phyloP scores from a whole-genome alignment of 108 stramenopile genomes.

The Epithemia pelagica region DNA sequence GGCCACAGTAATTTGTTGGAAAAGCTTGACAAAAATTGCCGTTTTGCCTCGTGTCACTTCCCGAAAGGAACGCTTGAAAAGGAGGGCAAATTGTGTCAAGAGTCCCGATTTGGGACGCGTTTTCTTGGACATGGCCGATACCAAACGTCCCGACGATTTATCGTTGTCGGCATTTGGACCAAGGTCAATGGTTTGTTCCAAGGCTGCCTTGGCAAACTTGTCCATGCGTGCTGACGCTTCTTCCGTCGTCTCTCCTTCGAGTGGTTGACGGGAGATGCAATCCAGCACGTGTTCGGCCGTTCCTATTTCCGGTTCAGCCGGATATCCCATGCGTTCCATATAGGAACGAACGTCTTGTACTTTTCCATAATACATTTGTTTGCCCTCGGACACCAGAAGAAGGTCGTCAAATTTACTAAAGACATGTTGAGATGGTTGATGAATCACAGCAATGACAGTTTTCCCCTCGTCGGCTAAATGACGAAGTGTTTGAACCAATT shows the following conservation, averaged over 20 bases:
- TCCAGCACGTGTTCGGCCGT: slow-evolving; percentile 68
- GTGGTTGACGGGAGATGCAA: slow-evolving; percentile 50
- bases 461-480: slow-evolving; percentile 72
- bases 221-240: slow-evolving; percentile 44
- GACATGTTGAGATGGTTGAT: slow-evolving; percentile 80
- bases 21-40: slow-evolving; percentile 61
- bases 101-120: slow-evolving; percentile 46
- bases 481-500: slow-evolving; percentile 59
- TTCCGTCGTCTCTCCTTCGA: slow-evolving; percentile 29
- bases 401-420: slow-evolving; percentile 83
- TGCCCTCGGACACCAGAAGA: slow-evolving; percentile 75
- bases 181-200: slow-evolving; percentile 28
- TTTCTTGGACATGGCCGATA: not conserved
- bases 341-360: slow-evolving; percentile 48
- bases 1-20: slow-evolving; percentile 76
- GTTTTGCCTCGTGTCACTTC: slow-evolving; percentile 69
- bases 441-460: slow-evolving; percentile 82
- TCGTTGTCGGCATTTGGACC: slow-evolving; percentile 16
- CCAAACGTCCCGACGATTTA: not conserved
- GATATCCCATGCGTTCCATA: slow-evolving; percentile 26
- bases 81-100: slow-evolving; percentile 58
- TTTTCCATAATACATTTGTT: slow-evolving; percentile 78
- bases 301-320: slow-evolving; percentile 12
- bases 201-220: slow-evolving; percentile 33
- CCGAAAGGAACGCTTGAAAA: slow-evolving; percentile 51